phyloP scores from a whole-genome alignment of 148 eudicot genomes.

The Silene uniflora region DNA sequence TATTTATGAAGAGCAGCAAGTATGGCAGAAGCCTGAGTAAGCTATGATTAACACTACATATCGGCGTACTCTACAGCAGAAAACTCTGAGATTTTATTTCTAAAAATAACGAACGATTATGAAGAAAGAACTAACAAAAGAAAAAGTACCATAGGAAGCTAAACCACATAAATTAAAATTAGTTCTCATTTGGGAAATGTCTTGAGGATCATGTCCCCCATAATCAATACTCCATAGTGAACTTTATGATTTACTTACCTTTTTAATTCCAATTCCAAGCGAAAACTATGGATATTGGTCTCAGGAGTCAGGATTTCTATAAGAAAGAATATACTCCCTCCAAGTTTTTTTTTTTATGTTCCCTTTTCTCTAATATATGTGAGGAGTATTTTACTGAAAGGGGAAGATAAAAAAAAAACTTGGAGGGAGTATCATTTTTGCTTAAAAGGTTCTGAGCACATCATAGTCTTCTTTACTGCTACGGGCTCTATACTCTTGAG shows the following conservation, averaged over 20 bases:
- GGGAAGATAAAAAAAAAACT: no score
- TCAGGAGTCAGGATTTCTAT: neutral
- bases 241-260: neutral
- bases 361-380: no score
- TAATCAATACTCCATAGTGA: neutral
- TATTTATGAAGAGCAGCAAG: neutral
- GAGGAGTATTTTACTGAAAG: no score
- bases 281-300: neutral
- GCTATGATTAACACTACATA: neutral
- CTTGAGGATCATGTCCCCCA: neutral
- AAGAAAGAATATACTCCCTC: neutral
- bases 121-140: neutral
- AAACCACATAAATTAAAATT: neutral
- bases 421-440: constrained; percentile 12
- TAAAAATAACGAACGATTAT: neutral
- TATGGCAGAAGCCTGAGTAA: neutral
- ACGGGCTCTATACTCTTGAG: neutral
- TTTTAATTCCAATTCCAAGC: neutral
- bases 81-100: neutral
- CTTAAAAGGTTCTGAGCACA: neutral
- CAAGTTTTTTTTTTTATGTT: no score
- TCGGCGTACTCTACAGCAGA: neutral
- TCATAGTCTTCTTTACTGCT: neutral
- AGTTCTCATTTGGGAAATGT: neutral
- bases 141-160: neutral